Conservation (phyloP, 352 stramenopile species). For the Phytophthora niederhauseri region DNA sequence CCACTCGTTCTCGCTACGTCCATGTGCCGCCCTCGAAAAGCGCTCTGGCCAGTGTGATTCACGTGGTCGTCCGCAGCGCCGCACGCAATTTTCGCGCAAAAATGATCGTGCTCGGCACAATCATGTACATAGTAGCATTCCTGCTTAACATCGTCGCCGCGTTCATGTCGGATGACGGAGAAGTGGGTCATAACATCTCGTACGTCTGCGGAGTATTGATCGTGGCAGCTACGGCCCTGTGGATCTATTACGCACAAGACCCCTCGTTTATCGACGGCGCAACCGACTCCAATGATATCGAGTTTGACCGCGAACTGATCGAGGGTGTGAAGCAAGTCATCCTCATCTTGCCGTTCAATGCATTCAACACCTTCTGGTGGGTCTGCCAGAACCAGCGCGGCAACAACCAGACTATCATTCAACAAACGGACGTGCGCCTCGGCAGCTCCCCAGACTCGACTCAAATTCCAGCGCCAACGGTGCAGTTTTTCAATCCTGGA, state of each 20-base stretch:
- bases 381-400: constrained; percentile 58
- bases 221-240: constrained; percentile 38
- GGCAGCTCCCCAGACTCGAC: constrained; percentile 30
- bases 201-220: constrained; percentile 39
- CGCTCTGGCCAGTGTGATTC: constrained; percentile 47
- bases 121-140: constrained; percentile 39
- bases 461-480: constrained; percentile 54
- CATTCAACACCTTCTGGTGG: constrained; percentile 61
- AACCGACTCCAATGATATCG: constrained; percentile 38
- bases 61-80: constrained; percentile 27
- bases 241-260: constrained; percentile 48
- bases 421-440: constrained; percentile 59
- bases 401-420: constrained; percentile 69
- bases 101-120: constrained; percentile 38
- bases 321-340: constrained; percentile 61
- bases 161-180: constrained; percentile 44
- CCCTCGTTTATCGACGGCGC: constrained; percentile 46
- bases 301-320: constrained; percentile 41
- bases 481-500: constrained; percentile 51
- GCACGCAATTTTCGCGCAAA: constrained; percentile 25
- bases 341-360: constrained; percentile 18
- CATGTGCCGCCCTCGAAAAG: constrained; percentile 36
- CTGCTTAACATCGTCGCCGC: constrained; percentile 54
- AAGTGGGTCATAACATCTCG: constrained; percentile 42
- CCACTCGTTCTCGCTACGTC: constrained; percentile 47